These are phyloP conservation scores for Pyrenochaeta sp. DNA, from an alignment of 2,329 filamentous ascomycete genomes.

Conservation along the genomic window DNA sequence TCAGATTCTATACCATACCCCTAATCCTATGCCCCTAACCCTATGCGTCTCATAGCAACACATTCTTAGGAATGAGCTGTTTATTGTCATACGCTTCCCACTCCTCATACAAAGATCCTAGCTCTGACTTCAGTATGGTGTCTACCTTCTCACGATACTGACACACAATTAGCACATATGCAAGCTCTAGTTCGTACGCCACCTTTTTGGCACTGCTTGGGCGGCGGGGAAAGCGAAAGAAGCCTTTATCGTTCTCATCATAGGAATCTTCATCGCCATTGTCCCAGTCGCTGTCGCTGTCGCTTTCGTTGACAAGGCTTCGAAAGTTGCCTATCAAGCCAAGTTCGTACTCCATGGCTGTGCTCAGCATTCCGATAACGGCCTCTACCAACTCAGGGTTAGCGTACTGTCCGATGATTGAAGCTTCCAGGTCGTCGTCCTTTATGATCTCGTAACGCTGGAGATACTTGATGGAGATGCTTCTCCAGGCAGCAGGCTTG, in stretches of 20 bases:
- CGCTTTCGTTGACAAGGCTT: background rate
- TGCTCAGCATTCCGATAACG: background rate
- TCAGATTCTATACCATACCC: too few relatives aligned
- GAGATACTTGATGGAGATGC: background rate
- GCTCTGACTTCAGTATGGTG: background rate
- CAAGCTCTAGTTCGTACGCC: constrained; percentile 1
- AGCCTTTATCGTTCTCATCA: too few relatives aligned
- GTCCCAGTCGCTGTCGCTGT: too few relatives aligned
- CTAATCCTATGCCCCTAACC: background rate
- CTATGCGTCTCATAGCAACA: background rate
- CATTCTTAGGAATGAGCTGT: background rate
- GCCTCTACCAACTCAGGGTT: constrained; percentile 4
- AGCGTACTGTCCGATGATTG: background rate
- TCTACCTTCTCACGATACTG: constrained; percentile 3
- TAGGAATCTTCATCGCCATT: too few relatives aligned
- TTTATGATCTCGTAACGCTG: background rate
- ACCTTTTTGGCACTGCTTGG: too few relatives aligned
- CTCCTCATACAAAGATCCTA: constrained; percentile 2
- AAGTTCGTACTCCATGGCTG: constrained; percentile 1
- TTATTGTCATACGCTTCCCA: background rate
- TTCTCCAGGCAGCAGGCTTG: background rate
- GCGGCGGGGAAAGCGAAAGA: too few relatives aligned
- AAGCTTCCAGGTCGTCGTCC: background rate
- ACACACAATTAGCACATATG: background rate
- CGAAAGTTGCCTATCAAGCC: background rate